These are phyloP conservation scores for Yarrowia sp. DNA, from an alignment of 805 yeast species.

Conservation along the genomic window DNA sequence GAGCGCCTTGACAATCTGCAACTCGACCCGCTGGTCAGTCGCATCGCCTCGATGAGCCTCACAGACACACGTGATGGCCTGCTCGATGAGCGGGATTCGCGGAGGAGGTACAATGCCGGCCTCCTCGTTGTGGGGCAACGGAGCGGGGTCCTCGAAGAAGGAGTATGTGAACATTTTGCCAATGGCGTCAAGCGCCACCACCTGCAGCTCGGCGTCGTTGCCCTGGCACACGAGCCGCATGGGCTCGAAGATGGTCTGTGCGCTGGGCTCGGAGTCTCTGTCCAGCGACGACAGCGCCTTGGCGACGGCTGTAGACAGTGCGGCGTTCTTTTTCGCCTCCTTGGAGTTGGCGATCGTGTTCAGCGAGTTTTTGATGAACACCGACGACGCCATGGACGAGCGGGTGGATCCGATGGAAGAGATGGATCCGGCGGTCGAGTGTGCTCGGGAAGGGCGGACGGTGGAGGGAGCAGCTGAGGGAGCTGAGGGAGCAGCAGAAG, in stretches of 20 bases:
- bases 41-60: constrained; percentile 91
- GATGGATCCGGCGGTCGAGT: constrained; percentile 45
- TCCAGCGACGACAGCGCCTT: constrained; percentile 48
- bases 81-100: constrained; percentile 70
- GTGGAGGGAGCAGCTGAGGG: no score
- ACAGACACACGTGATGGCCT: constrained; percentile 82
- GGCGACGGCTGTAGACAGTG: constrained; percentile 50
- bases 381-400: constrained; percentile 49
- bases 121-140: constrained; percentile 48
- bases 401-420: constrained; percentile 45
- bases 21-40: constrained; percentile 85
- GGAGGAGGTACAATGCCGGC: constrained; percentile 61
- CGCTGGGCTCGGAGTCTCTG: constrained; percentile 51
- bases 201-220: constrained; percentile 66
- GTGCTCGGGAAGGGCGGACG: not conserved
- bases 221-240: constrained; percentile 77
- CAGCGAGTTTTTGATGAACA: constrained; percentile 64
- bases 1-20: constrained; percentile 91
- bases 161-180: constrained; percentile 90
- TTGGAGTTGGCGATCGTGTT: constrained; percentile 63
- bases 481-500: not conserved
- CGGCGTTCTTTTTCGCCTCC: constrained; percentile 62
- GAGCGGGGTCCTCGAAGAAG: constrained; percentile 59
- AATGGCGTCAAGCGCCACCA: constrained; percentile 80
- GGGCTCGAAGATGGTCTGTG: constrained; percentile 74